Conservation (phyloP, 2,329 filamentous ascomycete species). For the Alternaria tenuissima region DNA sequence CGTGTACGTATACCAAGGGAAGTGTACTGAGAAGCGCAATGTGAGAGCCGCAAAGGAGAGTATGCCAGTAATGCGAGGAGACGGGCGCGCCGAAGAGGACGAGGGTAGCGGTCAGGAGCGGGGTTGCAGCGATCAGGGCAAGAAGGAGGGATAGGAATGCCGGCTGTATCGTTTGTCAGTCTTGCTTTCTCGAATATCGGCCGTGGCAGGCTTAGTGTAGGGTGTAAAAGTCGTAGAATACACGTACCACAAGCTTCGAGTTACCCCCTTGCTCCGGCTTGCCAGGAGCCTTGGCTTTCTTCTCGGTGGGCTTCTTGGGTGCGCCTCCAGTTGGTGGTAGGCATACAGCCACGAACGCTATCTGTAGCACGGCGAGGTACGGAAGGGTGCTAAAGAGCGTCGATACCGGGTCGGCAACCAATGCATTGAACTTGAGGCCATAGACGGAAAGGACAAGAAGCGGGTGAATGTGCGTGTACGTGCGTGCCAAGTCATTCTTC, state of each 20-base stretch:
- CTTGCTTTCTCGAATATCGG: neutral
- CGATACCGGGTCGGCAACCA: slow-evolving; percentile 74
- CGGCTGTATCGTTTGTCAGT: slow-evolving; percentile 59
- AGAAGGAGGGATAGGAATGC: slow-evolving; percentile 73
- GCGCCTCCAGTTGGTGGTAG: slow-evolving; percentile 61
- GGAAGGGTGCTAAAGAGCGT: slow-evolving; percentile 69
- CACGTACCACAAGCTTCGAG: slow-evolving; percentile 54
- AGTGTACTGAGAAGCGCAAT: slow-evolving; percentile 80
- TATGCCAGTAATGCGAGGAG: slow-evolving; percentile 80
- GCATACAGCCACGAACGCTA: slow-evolving; percentile 65
- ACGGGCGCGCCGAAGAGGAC: slow-evolving; percentile 92
- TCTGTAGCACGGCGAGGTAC: slow-evolving; percentile 70
- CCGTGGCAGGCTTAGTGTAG: too few relatives aligned
- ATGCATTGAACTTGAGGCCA: slow-evolving; percentile 67
- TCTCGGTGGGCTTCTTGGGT: slow-evolving; percentile 50
- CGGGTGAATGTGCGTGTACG: slow-evolving; percentile 73
- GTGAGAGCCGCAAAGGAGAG: slow-evolving; percentile 80
- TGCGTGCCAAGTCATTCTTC: slow-evolving; percentile 57
- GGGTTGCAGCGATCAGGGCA: slow-evolving; percentile 63
- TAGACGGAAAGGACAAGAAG: slow-evolving; percentile 71
- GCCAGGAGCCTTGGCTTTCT: slow-evolving; percentile 37
- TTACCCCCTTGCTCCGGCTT: slow-evolving; percentile 37
- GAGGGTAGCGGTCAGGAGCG: slow-evolving; percentile 67
- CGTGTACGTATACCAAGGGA: slow-evolving; percentile 85
- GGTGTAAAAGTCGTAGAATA: neutral